Evolutionary conservation across 495 filamentous ascomycete genomes (phyloP), one percentile per base, ranked within the genome.

Genomic region (Letharia lupina): DNA sequence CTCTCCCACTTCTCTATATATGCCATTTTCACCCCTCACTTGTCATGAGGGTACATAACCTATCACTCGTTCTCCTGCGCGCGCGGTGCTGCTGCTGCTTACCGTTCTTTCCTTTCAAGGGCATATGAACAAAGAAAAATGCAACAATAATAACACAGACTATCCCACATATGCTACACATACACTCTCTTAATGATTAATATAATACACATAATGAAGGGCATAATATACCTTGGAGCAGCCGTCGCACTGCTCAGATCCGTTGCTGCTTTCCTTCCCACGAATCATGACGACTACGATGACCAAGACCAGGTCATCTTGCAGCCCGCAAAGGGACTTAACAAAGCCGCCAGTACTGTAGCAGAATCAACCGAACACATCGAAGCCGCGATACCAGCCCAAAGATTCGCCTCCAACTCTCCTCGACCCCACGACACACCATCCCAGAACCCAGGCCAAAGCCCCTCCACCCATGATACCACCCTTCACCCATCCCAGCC

Each of bases 181-280:
- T 48, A 58, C 16, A n/a, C 16, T 48, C 40, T 31, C 52, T 65
- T 45, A 59, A 65, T 65, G 54, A 18, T 65, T 37, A 45, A 65
- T 39, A 1, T 48, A 48, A 59, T 48, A 37, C 63, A 15, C 42
- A 59, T 40, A 68, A 91, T 90, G 88, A 91, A 88, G 87, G 84
- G 78, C 69, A 77, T 83, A 70, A 72, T 89, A 70, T 76, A 84
- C 44, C 79, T 87, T 67, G 84, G 85, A 73, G 82, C 85, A 70
- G 85, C 86, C 67, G 87, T 87, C 70, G 83, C 86, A 67, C 76
- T 92, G 35, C 80, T 84, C 68, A 83, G 84, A 48, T 81, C 84
- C 68, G 89, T 80, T 68, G 81, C 81, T 65, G 83, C 82, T 65
- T 62, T 47, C 56, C 62, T 33, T 54, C 68, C 28, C 45, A 65